Base-by-base conservation (phyloP, 805 yeast species). In the Blastobotrys terrestris region DNA sequence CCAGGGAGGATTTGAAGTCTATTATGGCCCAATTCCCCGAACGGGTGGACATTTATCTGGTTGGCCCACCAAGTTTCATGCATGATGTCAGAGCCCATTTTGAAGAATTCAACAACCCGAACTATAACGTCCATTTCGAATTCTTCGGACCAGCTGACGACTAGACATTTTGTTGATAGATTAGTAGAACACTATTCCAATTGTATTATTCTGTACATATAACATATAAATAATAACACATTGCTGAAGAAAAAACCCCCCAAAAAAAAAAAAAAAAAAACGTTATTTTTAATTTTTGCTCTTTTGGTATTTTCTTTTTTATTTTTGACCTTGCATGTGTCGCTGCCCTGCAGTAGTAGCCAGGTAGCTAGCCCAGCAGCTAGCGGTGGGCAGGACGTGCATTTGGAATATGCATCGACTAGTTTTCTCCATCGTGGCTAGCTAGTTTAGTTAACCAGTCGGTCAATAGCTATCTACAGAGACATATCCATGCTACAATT, bases 101-200 rank as follows among this genome's bases (percentile, higher is more conserved):
- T 19, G 49, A 41, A 3, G 21, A 35, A 20, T 15, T 48, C n/a
- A 26, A 16, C 21, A 48, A 48, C 26, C 6, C 44, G 26, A 44
- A 48, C 21, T 4, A 16, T n/a, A 16, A 22, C 5, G 14, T 52
- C 19, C 44, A 42, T 22, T 52, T 41, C 21, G 55, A 52, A 35
- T 52, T 21, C 51, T 52, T 52, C 39, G 55, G 55, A 1, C 52
- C 55, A 4, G 41, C 45, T 39, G 46, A 48, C 11, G 43, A 60
- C 60, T 63, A 55, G 39, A 46, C 16, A 44, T 19, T 7, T 15
- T n/a, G n/a, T n/a, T n/a, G n/a, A n/a, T n/a, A n/a, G n/a, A n/a
- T n/a, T n/a, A n/a, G n/a, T n/a, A n/a, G n/a, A n/a, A n/a, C 39
- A 35, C 11, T 11, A 14, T 35, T 35, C 11, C 14, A 35, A 11